Percentiles rank a stretch among this genome's conserved stretches.
Conservation (phyloP, 306 rosid genomes). For the Nissolia schottii region DNA sequence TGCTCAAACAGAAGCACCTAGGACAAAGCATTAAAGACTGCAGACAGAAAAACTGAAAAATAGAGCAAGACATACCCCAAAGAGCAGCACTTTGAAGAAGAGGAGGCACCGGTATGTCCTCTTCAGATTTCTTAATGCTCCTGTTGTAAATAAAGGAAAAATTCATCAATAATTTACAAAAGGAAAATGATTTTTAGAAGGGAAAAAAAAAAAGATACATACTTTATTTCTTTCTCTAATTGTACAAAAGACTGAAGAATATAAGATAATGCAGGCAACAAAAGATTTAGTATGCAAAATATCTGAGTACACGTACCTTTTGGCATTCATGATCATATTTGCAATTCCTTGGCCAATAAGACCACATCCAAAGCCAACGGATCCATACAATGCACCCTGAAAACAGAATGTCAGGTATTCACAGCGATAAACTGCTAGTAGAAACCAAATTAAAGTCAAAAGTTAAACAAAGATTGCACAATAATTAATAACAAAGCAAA, state of each 20-base stretch:
- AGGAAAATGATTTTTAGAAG: neutral
- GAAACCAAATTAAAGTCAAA: constrained; percentile 11
- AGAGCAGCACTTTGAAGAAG: constrained; percentile 78
- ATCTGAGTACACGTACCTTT: constrained; percentile 47
- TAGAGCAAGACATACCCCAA: constrained; percentile 47
- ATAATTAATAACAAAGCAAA: constrained; percentile 7
- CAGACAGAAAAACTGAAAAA: neutral
- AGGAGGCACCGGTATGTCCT: constrained; percentile 95
- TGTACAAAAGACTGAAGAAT: neutral
- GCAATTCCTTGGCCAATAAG: constrained; percentile 95
- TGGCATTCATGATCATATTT: constrained; percentile 85
- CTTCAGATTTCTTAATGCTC: constrained; percentile 84
- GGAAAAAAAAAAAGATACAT: neutral
- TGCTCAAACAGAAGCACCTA: neutral
- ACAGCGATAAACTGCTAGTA: neutral
- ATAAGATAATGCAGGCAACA: neutral
- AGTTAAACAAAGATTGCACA: neutral
- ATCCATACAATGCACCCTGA: constrained; percentile 88
- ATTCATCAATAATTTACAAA: neutral
- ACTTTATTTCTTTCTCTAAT: neutral
- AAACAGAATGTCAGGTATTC: constrained; percentile 30
- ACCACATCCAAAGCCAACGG: constrained; percentile 94
- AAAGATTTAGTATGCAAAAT: constrained; percentile 2
- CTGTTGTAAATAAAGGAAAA: constrained; percentile 33
- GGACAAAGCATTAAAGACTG: neutral